Base-by-base conservation (phyloP, 2,329 filamentous ascomycete genomes). In the Gliomastix tumulicola region DNA sequence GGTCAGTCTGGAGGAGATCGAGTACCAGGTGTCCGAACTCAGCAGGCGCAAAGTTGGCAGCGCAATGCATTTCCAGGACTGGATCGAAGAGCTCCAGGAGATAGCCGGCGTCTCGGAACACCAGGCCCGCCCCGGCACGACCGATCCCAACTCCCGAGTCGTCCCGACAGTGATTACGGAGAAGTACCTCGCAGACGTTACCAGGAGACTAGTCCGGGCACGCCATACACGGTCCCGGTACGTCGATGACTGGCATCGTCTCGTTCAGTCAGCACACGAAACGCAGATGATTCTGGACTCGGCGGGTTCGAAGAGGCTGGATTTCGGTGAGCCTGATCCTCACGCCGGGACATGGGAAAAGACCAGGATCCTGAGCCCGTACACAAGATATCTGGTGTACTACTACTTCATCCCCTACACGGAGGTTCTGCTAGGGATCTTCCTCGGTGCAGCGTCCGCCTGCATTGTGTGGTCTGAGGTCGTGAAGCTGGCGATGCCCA, bases 401-500 rank as follows among this genome's bases (percentile, higher is more conserved):
- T 84, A 79, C 39, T 76, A 87, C 49, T 44, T 89, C 17, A 62
- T 92, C 21, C 92, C 92, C 0, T 76, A 74, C 35, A 45, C 79
- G 1, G 78, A 81, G 34, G 67, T 88, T 32, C 54, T 67, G 7
- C 57, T 84, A 6, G 88, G 85, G n/a, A 62, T 65, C 2, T 51
- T 92, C 39, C 71, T 94, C 17, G 73, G 82, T 0, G 54, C 84
- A 1, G 88, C 88, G 3, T 97, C 92, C 0, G 69, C 78, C 34
- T 85, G 81, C 47, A 84, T 98, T 42, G 74, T 97, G 35, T 97
- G 89, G 88, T 95, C 89, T 2, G 92, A 98, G 66, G 64, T 95
- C 38, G 78, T 95, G 59, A 94, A 92, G 56, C 78, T 80, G n/a
- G 73, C 87, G 34, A 77, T 84, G 17, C 84, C 86, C 2, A 76